Base-by-base conservation (phyloP, 1,284 basidiomycete genomes). In the Retiboletus flavoniger region DNA sequence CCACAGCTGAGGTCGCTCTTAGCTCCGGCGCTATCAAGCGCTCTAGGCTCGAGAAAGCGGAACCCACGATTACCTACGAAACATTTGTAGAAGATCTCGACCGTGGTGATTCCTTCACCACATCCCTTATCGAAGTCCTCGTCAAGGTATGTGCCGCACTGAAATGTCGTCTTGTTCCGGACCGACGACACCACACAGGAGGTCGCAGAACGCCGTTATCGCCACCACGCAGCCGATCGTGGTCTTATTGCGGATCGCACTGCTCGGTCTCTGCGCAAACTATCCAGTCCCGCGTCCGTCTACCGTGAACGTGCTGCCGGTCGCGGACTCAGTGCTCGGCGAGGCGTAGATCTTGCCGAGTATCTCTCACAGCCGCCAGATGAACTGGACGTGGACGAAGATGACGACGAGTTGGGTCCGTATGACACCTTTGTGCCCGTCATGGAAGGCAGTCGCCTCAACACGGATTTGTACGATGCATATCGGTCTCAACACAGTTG, bases 71-170 rank as follows among this genome's bases (percentile, higher is more conserved):
- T 55, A 82, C 75, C 39, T 90, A 87, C 63, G 83, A 89, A 63
- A 69, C 77, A 16, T 90, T 91, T 60, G 82, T 88, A 28, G 79
- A 85, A 60, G 83, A 87, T 31, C 73, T 91, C 40, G 85, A 89
- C 63, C 78, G 78, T 28, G 87, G 86, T 19, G 88, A 90, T 66
- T 81, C 85, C 1, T 89, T 90, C 69, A 88, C 87, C 0, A 78
- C 85, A 4, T 81, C 84, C 1, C 63, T 89, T 40, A 70, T 89
- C 51, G 87, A 89, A 56, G 78, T 87, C 35, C 75, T 90, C 42
- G 87, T 90, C 63, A 87, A 84, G 74, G 87, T 88, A 62, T 66
- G 82, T 39, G 17, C 52, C 32, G n/a, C 29, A 39, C 36, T 8
- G 31, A 2, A 6, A 38, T 38, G 7, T 19, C 32, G 10, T 45